A percentile compares a stretch with the other conserved stretches of the same genome.
These are phyloP conservation scores for Hypoxylon sp. DNA, from an alignment of 2,329 filamentous ascomycete genomes.

Conservation along the genomic window DNA sequence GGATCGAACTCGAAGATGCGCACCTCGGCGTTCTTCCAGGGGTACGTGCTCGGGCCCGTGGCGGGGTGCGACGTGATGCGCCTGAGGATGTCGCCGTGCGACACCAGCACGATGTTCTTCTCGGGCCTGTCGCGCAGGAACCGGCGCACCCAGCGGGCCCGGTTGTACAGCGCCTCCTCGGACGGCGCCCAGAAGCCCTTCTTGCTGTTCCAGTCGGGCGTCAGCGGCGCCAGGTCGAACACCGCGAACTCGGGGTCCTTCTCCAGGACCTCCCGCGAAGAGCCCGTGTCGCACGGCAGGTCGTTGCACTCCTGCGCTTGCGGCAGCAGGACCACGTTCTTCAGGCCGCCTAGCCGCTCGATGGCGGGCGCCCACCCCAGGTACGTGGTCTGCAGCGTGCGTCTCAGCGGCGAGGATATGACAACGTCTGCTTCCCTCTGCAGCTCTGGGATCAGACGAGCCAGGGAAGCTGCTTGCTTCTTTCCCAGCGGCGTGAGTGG, in stretches of 20 bases:
- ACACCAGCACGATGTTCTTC: slow-evolving; percentile 49
- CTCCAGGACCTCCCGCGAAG: slow-evolving; percentile 43
- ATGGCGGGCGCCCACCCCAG: slow-evolving; percentile 47
- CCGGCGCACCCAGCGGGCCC: slow-evolving; percentile 46
- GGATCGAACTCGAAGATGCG: slow-evolving; percentile 45
- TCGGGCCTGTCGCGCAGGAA: slow-evolving; percentile 47
- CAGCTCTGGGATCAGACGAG: slow-evolving; percentile 37
- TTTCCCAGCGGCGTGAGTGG: slow-evolving; percentile 47
- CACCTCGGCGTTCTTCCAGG: slow-evolving; percentile 45
- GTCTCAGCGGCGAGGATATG: slow-evolving; percentile 50
- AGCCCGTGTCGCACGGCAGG: slow-evolving; percentile 52
- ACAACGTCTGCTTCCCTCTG: slow-evolving; percentile 47
- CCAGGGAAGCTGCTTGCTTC: slow-evolving; percentile 45
- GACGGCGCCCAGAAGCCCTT: slow-evolving; percentile 45
- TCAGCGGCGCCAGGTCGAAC: slow-evolving; percentile 45
- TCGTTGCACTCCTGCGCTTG: slow-evolving; percentile 51
- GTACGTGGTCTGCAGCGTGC: slow-evolving; percentile 52
- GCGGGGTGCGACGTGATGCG: slow-evolving; percentile 39
- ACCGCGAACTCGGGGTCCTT: slow-evolving; percentile 47
- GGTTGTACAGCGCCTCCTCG: slow-evolving; percentile 37
- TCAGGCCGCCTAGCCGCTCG: slow-evolving; percentile 39
- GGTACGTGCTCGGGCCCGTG: slow-evolving; percentile 22
- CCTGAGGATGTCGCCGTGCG: slow-evolving; percentile 49
- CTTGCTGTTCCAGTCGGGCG: slow-evolving; percentile 49
- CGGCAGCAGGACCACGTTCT: slow-evolving; percentile 46